These are phyloP conservation scores for Monascus ruber DNA, from an alignment of 2,329 filamentous ascomycete genomes.

Conservation along the genomic window DNA sequence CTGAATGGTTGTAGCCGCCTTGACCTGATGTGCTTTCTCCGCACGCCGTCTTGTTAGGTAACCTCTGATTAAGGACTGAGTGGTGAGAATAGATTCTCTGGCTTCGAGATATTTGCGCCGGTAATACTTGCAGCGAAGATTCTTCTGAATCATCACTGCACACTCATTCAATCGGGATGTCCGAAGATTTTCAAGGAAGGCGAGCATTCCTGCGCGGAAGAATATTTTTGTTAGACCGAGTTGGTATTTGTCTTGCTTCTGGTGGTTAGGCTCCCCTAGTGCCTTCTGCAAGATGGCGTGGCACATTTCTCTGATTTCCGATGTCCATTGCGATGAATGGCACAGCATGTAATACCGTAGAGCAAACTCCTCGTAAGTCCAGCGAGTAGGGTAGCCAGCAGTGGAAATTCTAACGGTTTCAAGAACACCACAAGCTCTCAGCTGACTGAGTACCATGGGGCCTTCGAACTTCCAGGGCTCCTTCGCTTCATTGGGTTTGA, in stretches of 20 bases:
- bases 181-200: constrained; percentile 87
- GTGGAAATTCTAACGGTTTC: constrained; percentile 97
- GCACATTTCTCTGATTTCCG: constrained; percentile 88
- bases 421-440: constrained; percentile 95
- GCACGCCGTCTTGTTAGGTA: constrained; percentile 66
- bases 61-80: constrained; percentile 69
- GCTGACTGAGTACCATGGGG: constrained; percentile 94
- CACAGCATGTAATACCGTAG: constrained; percentile 97
- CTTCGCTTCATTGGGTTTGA: constrained; percentile 97
- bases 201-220: constrained; percentile 97
- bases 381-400: constrained; percentile 91
- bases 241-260: constrained; percentile 86
- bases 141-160: constrained; percentile 98
- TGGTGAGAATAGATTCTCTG: constrained; percentile 64
- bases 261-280: constrained; percentile 62
- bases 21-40: constrained; percentile 69
- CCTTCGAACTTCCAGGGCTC: constrained; percentile 97
- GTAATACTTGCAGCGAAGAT: constrained; percentile 89
- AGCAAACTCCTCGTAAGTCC: constrained; percentile 98
- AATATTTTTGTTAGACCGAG: constrained; percentile 97
- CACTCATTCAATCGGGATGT: constrained; percentile 85
- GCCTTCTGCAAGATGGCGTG: constrained; percentile 84
- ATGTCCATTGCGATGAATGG: constrained; percentile 78
- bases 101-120: constrained; percentile 82
- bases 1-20: constrained; percentile 88